Conservation (phyloP, 805 yeast species). For the Pachysolen tannophilus region DNA sequence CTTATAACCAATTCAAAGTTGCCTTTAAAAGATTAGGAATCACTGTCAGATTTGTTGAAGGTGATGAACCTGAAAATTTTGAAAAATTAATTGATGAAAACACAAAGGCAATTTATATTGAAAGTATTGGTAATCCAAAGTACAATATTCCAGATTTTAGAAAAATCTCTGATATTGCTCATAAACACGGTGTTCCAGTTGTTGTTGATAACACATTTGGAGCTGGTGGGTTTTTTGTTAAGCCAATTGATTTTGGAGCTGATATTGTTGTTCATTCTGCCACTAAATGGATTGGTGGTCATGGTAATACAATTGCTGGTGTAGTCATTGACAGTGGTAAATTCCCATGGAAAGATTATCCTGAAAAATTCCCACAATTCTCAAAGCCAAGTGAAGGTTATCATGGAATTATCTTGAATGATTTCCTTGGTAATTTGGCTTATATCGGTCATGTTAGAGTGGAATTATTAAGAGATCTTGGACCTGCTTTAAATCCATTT, state of each 20-base stretch:
- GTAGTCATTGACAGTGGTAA: constrained; percentile 85
- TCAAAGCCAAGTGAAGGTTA: constrained; percentile 88
- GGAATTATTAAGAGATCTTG: constrained; percentile 85
- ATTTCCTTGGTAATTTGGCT: constrained; percentile 74
- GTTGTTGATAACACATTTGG: constrained; percentile 96
- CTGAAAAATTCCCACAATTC: constrained; percentile 86
- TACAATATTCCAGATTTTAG: constrained; percentile 90
- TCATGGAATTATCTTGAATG: constrained; percentile 80
- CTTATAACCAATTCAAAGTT: constrained; percentile 91
- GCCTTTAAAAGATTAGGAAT: constrained; percentile 86
- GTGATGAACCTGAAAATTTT: constrained; percentile 67
- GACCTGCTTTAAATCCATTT: constrained; percentile 85
- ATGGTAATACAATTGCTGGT: constrained; percentile 93
- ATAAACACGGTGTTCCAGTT: constrained; percentile 78
- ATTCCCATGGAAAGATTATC: constrained; percentile 83
- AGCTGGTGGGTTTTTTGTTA: constrained; percentile 86
- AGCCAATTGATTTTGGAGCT: constrained; percentile 84
- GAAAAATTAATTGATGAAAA: constrained; percentile 68
- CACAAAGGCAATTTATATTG: constrained; percentile 86
- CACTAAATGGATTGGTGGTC: constrained; percentile 97
- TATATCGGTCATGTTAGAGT: constrained; percentile 74
- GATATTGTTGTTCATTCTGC: constrained; percentile 92
- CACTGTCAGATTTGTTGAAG: constrained; percentile 76
- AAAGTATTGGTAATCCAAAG: constrained; percentile 88
- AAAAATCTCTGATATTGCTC: constrained; percentile 66